phyloP scores from a whole-genome alignment of 2,329 filamentous ascomycete species.

The Trichoderma citrinoviride region DNA sequence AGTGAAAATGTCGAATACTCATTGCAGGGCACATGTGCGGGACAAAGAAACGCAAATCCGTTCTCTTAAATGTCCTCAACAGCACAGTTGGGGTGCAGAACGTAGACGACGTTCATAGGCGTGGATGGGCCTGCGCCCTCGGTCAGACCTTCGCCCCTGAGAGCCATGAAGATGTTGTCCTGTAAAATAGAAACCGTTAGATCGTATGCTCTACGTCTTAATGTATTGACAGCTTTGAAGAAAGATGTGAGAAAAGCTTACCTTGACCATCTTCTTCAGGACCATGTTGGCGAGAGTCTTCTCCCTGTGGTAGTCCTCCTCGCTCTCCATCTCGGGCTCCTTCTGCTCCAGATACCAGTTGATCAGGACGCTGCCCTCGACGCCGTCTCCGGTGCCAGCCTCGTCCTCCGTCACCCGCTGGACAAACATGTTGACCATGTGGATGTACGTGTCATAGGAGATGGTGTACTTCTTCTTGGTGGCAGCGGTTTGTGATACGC shows the following conservation, averaged over 20 bases:
- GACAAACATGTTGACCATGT: slow-evolving; percentile 83
- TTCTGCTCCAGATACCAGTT: slow-evolving; percentile 91
- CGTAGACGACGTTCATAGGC: slow-evolving; percentile 62
- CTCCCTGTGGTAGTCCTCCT: slow-evolving; percentile 79
- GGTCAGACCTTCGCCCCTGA: slow-evolving; percentile 60
- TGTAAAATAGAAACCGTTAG: slow-evolving; percentile 52
- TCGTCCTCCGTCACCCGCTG: slow-evolving; percentile 83
- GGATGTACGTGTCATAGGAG: slow-evolving; percentile 91
- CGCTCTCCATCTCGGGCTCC: slow-evolving; percentile 74
- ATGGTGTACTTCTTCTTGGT: slow-evolving; percentile 72
- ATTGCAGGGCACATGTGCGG: too few relatives aligned
- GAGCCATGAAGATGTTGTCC: slow-evolving; percentile 85
- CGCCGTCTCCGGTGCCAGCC: slow-evolving; percentile 69
- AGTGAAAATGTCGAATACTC: background rate
- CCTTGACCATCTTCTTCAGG: slow-evolving; percentile 93
- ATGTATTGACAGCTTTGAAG: slow-evolving; percentile 51
- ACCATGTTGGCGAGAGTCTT: slow-evolving; percentile 75
- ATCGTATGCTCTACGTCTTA: slow-evolving; percentile 24
- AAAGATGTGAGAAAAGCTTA: slow-evolving; percentile 44
- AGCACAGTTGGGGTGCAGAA: slow-evolving; percentile 91
- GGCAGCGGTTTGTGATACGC: slow-evolving; percentile 32
- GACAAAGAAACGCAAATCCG: background rate
- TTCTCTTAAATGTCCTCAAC: slow-evolving; percentile 59
- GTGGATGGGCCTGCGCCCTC: slow-evolving; percentile 46
- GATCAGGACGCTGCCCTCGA: slow-evolving; percentile 77